Percentiles rank a stretch among this genome's conserved stretches.
These are phyloP conservation scores for Marasmius tenuissimus DNA, from an alignment of 1,284 basidiomycete genomes.

Conservation along the genomic window DNA sequence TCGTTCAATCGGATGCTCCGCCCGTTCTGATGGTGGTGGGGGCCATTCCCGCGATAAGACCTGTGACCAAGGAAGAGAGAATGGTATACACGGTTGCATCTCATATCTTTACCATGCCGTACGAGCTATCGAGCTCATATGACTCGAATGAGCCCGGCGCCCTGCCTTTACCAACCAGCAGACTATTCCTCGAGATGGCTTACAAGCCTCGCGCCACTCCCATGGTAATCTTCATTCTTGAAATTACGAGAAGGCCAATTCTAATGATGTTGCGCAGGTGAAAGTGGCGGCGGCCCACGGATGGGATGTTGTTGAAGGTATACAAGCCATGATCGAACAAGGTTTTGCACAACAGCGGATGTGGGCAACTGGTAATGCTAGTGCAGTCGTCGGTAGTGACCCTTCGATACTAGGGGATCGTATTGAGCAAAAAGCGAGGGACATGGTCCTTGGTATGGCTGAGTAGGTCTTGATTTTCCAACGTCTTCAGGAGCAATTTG, in stretches of 20 bases:
- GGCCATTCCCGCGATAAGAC: slow-evolving; percentile 15
- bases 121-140: slow-evolving; percentile 3
- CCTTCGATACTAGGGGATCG: slow-evolving; percentile 14
- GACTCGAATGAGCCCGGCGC: neutral
- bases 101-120: slow-evolving; percentile 14
- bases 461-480: slow-evolving; percentile 6
- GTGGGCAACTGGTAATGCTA: slow-evolving; percentile 22
- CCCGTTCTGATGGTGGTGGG: slow-evolving; percentile 17
- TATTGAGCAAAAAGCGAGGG: slow-evolving; percentile 17
- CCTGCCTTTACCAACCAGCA: slow-evolving; percentile 11
- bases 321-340: slow-evolving; percentile 26
- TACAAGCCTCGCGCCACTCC: slow-evolving; percentile 19
- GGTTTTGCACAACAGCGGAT: slow-evolving; percentile 26
- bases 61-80: slow-evolving; percentile 14
- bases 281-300: slow-evolving; percentile 30
- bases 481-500: neutral
- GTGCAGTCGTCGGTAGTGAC: slow-evolving; percentile 20
- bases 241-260: slow-evolving; percentile 12
- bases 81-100: slow-evolving; percentile 19
- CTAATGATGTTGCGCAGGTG: slow-evolving; percentile 23
- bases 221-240: neutral
- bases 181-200: slow-evolving; percentile 36
- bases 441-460: slow-evolving; percentile 7
- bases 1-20: slow-evolving; percentile 9
- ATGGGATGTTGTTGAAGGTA: slow-evolving; percentile 31